phyloP scores from a whole-genome alignment of 2,329 filamentous ascomycete genomes.

The Aspergillus hiratsukae region DNA sequence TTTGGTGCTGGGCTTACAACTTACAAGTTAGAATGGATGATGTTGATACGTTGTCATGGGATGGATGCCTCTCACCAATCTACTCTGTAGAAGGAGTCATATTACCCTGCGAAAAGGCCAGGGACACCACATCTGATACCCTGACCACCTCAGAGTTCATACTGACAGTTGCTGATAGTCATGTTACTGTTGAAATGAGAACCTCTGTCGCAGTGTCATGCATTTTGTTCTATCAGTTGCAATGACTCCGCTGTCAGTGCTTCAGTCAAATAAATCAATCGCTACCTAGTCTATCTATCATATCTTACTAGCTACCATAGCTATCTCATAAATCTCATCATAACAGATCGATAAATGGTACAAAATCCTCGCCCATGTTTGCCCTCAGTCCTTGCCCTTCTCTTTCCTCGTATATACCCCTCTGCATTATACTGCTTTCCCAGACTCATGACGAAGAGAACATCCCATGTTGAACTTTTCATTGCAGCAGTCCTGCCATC shows the following conservation, averaged over 20 bases:
- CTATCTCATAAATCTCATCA: background rate
- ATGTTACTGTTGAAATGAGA: background rate
- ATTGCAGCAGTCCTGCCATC: slow-evolving; percentile 2
- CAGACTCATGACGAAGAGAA: slow-evolving; percentile 1
- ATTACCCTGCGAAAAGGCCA: too few species aligned
- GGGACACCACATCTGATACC: too few species aligned
- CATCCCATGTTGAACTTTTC: background rate
- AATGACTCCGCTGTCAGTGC: too few species aligned
- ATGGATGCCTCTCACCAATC: too few species aligned
- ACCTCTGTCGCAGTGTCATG: background rate
- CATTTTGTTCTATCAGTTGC: background rate
- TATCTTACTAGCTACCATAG: background rate
- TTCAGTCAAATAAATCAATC: background rate
- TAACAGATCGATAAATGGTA: background rate
- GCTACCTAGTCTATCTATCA: background rate
- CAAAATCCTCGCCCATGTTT: background rate
- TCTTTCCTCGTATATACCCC: slow-evolving; percentile 7
- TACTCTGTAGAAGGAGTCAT: too few species aligned
- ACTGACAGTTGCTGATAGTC: too few species aligned
- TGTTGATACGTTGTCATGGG: too few species aligned
- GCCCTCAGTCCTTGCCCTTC: background rate
- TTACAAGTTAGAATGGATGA: too few species aligned
- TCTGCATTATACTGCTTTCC: slow-evolving; percentile 4
- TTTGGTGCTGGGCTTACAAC: too few species aligned
- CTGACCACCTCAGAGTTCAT: too few species aligned